A percentile compares a stretch with the other conserved stretches of the same genome.
Conservation (phyloP, 768 basidiomycete genomes). For the Pulveroboletus frians region DNA sequence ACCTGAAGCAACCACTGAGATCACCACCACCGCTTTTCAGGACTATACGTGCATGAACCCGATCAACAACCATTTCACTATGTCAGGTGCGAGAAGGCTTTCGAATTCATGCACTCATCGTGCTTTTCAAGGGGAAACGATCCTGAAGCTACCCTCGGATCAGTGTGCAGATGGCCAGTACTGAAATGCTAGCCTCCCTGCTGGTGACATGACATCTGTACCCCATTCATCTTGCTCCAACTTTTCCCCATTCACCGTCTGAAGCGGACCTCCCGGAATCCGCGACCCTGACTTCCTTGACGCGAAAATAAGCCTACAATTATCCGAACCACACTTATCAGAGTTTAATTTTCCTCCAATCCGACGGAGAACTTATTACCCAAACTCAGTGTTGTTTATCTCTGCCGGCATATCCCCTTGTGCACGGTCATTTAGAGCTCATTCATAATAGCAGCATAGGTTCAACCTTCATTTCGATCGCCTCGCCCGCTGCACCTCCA, state of each 20-base stretch:
- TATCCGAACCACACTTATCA: conserved; percentile 19
- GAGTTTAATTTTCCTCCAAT: conserved; percentile 10
- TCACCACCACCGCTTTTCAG: too few relatives aligned
- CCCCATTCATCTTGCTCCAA: too few relatives aligned
- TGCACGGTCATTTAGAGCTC: conserved; percentile 24
- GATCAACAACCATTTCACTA: too few relatives aligned
- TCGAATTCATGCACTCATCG: too few relatives aligned
- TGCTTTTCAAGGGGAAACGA: too few relatives aligned
- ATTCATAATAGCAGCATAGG: conserved; percentile 13
- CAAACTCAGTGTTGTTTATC: conserved; percentile 6
- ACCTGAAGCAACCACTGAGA: too few relatives aligned
- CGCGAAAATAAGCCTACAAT: neutral
- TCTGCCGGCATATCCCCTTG: conserved; percentile 13
- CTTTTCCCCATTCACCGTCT: neutral
- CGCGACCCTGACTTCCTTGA: conserved; percentile 13
- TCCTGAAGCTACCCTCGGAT: too few relatives aligned
- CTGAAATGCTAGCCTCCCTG: neutral
- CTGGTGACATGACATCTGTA: neutral
- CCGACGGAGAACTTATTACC: conserved; percentile 8
- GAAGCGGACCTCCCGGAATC: neutral
- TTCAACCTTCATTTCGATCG: conserved; percentile 13
- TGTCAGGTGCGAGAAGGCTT: too few relatives aligned
- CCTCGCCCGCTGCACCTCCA: conserved; percentile 7
- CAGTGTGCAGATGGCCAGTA: too few relatives aligned
- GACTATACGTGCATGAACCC: too few relatives aligned